Percentiles rank a stretch among this genome's conserved stretches.
phyloP scores from a whole-genome alignment of 345 rosid species.

The Cochlearia excelsa region DNA sequence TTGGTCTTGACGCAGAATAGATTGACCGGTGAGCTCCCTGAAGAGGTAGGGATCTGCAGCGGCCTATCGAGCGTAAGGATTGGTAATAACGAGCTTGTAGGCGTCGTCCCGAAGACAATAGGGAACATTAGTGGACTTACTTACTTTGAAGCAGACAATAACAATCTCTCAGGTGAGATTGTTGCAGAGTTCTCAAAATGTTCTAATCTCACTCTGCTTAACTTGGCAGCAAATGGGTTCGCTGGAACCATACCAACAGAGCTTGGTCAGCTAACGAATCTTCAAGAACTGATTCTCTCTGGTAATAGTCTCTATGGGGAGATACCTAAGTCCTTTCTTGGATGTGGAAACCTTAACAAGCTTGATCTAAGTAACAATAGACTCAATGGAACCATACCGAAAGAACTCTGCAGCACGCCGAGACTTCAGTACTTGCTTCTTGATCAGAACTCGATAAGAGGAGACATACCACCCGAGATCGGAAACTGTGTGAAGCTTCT shows the following conservation, averaged over 20 bases:
- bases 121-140: slow-evolving; percentile 85
- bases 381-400: slow-evolving; percentile 77
- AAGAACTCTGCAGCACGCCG: slow-evolving; percentile 53
- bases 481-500: slow-evolving; percentile 67
- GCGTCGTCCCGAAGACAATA: slow-evolving; percentile 67
- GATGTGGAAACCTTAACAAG: slow-evolving; percentile 85
- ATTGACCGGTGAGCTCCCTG: slow-evolving; percentile 68
- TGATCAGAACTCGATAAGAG: slow-evolving; percentile 66
- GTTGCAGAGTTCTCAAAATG: slow-evolving; percentile 70
- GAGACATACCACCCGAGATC: slow-evolving; percentile 73
- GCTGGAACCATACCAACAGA: slow-evolving; percentile 68
- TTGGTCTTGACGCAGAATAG: slow-evolving; percentile 80
- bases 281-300: slow-evolving; percentile 90
- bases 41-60: slow-evolving; percentile 61
- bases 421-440: slow-evolving; percentile 66
- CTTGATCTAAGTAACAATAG: slow-evolving; percentile 72
- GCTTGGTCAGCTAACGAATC: slow-evolving; percentile 68
- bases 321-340: slow-evolving; percentile 64
- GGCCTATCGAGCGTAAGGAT: slow-evolving; percentile 77
- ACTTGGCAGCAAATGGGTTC: slow-evolving; percentile 82
- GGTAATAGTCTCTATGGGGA: slow-evolving; percentile 78
- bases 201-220: slow-evolving; percentile 79
- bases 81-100: slow-evolving; percentile 78
- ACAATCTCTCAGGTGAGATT: slow-evolving; percentile 79
- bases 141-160: slow-evolving; percentile 84